Evolutionary conservation across 306 rosid genomes (phyloP), one percentile per base, ranked within the genome.

Genomic region (Lithocarpus polystachyus): DNA sequence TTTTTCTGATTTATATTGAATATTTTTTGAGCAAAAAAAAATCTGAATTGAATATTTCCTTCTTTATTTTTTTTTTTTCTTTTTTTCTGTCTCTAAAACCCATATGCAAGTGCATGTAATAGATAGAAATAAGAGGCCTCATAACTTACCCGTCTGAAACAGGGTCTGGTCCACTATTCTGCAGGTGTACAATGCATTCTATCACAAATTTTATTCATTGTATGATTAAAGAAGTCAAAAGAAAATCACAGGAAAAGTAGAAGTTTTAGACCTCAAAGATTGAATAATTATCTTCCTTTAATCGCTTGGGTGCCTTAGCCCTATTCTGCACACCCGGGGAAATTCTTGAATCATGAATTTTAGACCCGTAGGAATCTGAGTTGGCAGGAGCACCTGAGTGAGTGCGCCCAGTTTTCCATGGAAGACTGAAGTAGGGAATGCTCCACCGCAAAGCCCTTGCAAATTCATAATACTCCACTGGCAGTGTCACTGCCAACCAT

Each of bases 381-480:
- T 82, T 84, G 56, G 84, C 81, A 24, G 71, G 84, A 52, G 92
- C 89, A 84, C 86, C 79, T 73, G 86, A 55, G 59, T 69, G 80
- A 79, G 35, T 83, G 14, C 69, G 61, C 81, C 68, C 81, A 71
- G 71, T 37, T 86, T 91, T 95, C 98, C 98, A 94, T 6, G 98
- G 98, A 69, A 89, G 89, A 33, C 57, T 33, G 53, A 86, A 89
- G 81, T 88, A 88, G 43, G 98, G 98, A 70, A 92, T 85, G 74
- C 92, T 91, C 98, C 98, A 94, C 76, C 56, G 88, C 78, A 94
- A 75, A 75, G 83, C 87, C 80, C 86, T 88, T n/a, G 92, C 52
- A 69, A 94, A 85, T 86, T 92, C 98, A 74, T 87, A 87, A 79
- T 88, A 92, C 79, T 92, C 90, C 31, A 92, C 88, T 2, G 98